Conservation (phyloP, 306 rosid species). For the Boehmeria nivea region DNA sequence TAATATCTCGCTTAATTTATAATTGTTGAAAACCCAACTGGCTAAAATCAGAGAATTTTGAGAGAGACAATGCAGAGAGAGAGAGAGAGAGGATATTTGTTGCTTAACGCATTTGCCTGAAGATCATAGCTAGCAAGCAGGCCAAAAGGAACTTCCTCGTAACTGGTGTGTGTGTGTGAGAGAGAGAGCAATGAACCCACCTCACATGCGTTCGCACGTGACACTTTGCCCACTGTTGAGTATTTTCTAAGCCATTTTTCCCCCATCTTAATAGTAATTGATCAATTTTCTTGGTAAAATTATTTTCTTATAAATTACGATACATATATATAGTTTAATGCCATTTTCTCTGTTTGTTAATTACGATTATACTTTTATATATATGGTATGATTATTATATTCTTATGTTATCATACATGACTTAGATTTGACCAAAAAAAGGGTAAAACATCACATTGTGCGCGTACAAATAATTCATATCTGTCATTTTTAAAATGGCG, state of each 20-base stretch:
- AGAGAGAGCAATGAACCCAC: not conserved
- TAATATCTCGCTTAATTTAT: not conserved
- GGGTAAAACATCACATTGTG: too few relatives aligned
- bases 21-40: constrained; percentile 11
- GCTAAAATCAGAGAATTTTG: constrained; percentile 20
- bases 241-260: constrained; percentile 25
- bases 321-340: too few relatives aligned
- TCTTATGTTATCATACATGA: too few relatives aligned
- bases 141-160: constrained; percentile 21
- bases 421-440: too few relatives aligned
- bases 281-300: too few relatives aligned
- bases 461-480: too few relatives aligned
- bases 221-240: constrained; percentile 26
- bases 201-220: constrained; percentile 26
- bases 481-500: too few relatives aligned
- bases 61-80: constrained; percentile 41
- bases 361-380: too few relatives aligned
- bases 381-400: too few relatives aligned
- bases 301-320: too few relatives aligned
- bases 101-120: constrained; percentile 70
- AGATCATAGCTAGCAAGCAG: not conserved
- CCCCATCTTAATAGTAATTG: not conserved
- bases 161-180: constrained; percentile 18
- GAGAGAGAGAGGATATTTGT: constrained; percentile 53
- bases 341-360: too few relatives aligned